These are phyloP conservation scores for Citrus hindsii DNA, from an alignment of 345 rosid species.

Conservation along the genomic window DNA sequence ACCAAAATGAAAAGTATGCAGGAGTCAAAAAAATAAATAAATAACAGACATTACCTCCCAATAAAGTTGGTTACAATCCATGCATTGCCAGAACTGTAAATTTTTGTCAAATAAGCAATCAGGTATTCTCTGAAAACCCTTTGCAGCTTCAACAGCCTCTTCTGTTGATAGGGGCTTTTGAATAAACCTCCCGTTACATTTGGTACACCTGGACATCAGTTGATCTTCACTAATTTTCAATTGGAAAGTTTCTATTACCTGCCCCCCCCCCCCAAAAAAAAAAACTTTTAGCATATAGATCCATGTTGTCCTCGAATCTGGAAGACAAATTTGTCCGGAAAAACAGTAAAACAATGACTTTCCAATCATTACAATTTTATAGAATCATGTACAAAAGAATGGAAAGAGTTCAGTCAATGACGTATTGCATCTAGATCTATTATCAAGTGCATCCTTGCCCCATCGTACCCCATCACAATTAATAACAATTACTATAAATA, in stretches of 20 bases:
- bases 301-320: not conserved
- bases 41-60: constrained; percentile 70
- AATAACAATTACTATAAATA: not conserved
- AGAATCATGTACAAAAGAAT: not conserved
- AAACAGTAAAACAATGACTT: not conserved
- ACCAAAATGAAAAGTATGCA: not conserved
- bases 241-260: constrained; percentile 74
- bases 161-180: constrained; percentile 76
- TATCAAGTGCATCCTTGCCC: not conserved
- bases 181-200: constrained; percentile 89
- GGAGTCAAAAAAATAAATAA: not conserved
- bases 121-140: constrained; percentile 91
- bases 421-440: not conserved
- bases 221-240: constrained; percentile 67
- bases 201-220: constrained; percentile 92
- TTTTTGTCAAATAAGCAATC: constrained; percentile 78
- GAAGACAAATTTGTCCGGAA: not conserved
- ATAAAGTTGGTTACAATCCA: constrained; percentile 89
- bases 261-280: constrained; percentile 3
- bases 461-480: not conserved
- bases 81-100: constrained; percentile 94
- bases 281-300: not conserved
- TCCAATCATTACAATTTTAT: not conserved
- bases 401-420: not conserved
- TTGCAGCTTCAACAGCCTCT: constrained; percentile 92